These are phyloP conservation scores for Paracorniculantispora psalliotae DNA, from an alignment of 2,329 filamentous ascomycete species.

Conservation along the genomic window DNA sequence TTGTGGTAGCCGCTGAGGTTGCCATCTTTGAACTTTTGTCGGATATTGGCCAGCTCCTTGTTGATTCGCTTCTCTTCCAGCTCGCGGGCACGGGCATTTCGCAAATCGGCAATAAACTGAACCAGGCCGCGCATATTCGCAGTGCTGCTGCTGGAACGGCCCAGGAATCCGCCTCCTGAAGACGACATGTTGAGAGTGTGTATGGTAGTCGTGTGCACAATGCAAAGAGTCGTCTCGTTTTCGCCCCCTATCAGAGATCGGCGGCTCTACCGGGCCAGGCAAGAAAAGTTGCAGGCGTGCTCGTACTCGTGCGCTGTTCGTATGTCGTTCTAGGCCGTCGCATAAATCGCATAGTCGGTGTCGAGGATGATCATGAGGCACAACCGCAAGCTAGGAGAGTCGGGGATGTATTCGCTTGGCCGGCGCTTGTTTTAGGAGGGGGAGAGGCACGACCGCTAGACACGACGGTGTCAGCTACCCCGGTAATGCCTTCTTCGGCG, in stretches of 20 bases:
- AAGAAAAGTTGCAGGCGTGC: background rate
- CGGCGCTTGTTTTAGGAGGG: conserved; percentile 1
- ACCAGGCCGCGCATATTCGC: conserved; percentile 78
- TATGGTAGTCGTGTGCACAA: background rate
- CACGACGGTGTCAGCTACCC: background rate
- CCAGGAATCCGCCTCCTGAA: conserved; percentile 56
- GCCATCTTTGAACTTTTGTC: conserved; percentile 96
- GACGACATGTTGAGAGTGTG: conserved; percentile 45
- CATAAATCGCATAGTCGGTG: conserved; percentile 4
- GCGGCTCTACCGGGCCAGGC: background rate
- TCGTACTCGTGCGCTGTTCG: background rate
- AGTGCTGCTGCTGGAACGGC: conserved; percentile 60
- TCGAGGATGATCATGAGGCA: background rate
- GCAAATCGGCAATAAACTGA: conserved; percentile 94
- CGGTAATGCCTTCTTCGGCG: background rate
- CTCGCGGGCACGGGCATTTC: conserved; percentile 91
- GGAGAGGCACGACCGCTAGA: background rate
- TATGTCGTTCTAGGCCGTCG: background rate
- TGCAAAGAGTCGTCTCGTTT: background rate
- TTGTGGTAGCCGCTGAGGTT: conserved; percentile 94
- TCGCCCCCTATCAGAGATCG: conserved; percentile 2
- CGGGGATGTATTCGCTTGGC: background rate
- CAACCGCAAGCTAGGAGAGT: background rate
- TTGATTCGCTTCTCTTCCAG: conserved; percentile 99
- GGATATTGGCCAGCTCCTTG: conserved; percentile 97